A percentile compares a stretch with the other conserved stretches of the same genome.
Evolutionary conservation across 2,329 filamentous ascomycete species (phyloP).

Genomic region (Metarhizium anisopliae): DNA sequence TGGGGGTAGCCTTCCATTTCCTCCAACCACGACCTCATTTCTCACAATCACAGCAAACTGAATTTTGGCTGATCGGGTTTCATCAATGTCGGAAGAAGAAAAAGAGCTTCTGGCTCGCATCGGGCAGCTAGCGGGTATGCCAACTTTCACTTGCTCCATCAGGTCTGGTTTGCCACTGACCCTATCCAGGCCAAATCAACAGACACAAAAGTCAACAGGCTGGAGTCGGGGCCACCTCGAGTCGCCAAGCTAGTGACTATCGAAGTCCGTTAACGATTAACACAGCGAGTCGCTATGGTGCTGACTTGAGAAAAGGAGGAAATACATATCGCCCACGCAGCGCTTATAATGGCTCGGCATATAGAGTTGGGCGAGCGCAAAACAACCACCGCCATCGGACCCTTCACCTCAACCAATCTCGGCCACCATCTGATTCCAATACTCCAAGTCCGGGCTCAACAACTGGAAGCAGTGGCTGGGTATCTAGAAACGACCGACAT

Average conservation of each 20-base stretch:
- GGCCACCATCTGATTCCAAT: constrained; percentile 26
- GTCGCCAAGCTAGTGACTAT: constrained; percentile 19
- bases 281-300: neutral
- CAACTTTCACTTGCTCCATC: neutral
- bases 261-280: constrained; percentile 23
- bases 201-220: constrained; percentile 61
- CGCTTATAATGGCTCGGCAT: constrained; percentile 25
- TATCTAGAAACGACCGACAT: constrained; percentile 66
- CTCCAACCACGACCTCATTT: no score
- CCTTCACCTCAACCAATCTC: constrained; percentile 50
- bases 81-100: constrained; percentile 37
- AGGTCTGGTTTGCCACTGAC: constrained; percentile 14
- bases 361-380: constrained; percentile 26
- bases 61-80: neutral
- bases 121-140: constrained; percentile 39
- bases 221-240: constrained; percentile 26
- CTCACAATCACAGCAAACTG: neutral
- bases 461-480: constrained; percentile 37
- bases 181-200: constrained; percentile 62
- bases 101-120: constrained; percentile 46
- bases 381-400: constrained; percentile 40
- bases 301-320: constrained; percentile 5
- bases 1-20: no score
- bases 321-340: constrained; percentile 10
- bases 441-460: constrained; percentile 26